Base-by-base conservation (phyloP, 257 asterid genomes). In the Penstemon davidsonii region DNA sequence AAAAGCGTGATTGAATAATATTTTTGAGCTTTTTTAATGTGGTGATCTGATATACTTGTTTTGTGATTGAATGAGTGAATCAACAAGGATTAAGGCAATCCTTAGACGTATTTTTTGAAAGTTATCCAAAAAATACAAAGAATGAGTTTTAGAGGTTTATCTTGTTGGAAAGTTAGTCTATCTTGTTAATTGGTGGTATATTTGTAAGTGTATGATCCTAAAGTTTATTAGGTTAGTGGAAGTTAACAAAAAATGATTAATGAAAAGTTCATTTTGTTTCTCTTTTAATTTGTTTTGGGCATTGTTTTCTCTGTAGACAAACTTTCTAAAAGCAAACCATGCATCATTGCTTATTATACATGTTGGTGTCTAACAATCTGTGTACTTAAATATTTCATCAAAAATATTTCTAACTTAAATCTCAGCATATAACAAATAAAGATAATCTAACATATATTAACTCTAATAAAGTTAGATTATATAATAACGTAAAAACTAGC, bases 151-250 rank as follows among this genome's bases (percentile, higher is more conserved):
- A 19, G 13, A 43, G 47, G 3, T 62, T 64, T 55, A 64, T 43
- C 19, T 15, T 43, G 11, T 43, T 69, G 66, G 64, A 13, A 18
- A 51, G 63, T 76, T 60, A 57, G 70, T 43, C 74, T 74, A 75
- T 74, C 76, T 64, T 36, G 60, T 76, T 60, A 40, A 49, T 71
- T 42, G 10, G n/a, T 19, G 68, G 42, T 56, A 54, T 76, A 53
- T 67, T 8, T 66, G 39, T 46, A 55, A 13, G n/a, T 33, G 15
- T 46, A 4, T 44, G 51, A 44, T 65, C 44, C 42, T 40, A 66
- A 78, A 55, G 51, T 9, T 36, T 68, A 51, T 64, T 56, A 53
- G 74, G 68, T 55, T 60, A 77, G 83, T 81, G 81, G 83, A 75
- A 63, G 68, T 60, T 59, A 67, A 77, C 77, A 66, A 52, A 43